phyloP scores from a whole-genome alignment of 2,329 filamentous ascomycete genomes.

The Canariomyces notabilis region DNA sequence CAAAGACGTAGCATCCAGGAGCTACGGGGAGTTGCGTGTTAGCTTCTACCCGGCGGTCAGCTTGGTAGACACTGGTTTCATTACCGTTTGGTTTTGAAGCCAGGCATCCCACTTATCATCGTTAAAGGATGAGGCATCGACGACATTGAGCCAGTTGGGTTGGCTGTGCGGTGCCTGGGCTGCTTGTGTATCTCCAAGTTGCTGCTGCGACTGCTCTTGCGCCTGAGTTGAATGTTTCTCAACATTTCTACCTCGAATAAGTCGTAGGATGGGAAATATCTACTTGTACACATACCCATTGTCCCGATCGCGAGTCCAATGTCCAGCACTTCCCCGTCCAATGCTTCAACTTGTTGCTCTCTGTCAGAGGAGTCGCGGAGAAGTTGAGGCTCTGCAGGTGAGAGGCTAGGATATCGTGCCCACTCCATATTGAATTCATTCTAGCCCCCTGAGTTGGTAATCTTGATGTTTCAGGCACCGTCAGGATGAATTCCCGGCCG shows the following conservation, averaged over 20 bases:
- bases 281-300: background rate
- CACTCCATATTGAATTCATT: background rate
- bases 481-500: background rate
- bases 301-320: background rate
- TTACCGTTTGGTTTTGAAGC: background rate
- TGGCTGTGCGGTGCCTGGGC: background rate
- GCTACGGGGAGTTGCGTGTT: too few relatives aligned
- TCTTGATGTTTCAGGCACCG: background rate
- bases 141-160: background rate
- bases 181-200: background rate
- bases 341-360: background rate
- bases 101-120: background rate
- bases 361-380: background rate
- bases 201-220: background rate
- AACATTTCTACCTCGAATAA: background rate
- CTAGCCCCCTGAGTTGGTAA: background rate
- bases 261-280: background rate
- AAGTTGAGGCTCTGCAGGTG: background rate
- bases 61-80: too few relatives aligned
- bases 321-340: background rate
- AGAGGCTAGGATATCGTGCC: background rate
- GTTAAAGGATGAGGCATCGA: background rate
- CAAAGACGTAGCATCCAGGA: too few relatives aligned
- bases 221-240: background rate
- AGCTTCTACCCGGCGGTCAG: too few relatives aligned